Conservation (phyloP, 2,329 filamentous ascomycete genomes). For the Colletotrichum viniferum region DNA sequence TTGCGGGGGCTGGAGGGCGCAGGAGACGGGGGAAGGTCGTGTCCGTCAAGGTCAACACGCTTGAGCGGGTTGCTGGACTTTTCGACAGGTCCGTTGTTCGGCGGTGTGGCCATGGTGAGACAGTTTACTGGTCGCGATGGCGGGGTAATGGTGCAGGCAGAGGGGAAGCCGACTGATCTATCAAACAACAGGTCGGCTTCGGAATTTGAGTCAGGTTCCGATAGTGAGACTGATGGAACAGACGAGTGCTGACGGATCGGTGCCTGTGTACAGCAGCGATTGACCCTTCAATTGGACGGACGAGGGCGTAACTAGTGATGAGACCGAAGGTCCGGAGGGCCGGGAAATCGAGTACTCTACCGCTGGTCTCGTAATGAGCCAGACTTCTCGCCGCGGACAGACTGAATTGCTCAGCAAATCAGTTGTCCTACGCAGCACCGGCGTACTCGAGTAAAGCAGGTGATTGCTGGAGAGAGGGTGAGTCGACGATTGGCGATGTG, state of each 20-base stretch:
- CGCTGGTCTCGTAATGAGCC: conserved; percentile 24
- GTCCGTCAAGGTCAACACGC: conserved; percentile 79
- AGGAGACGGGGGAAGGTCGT: conserved; percentile 87
- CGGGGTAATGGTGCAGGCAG: not conserved
- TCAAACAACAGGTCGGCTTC: not conserved
- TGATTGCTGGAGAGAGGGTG: not conserved
- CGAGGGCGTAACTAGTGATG: not conserved
- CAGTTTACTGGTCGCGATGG: not conserved
- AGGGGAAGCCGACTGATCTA: not conserved
- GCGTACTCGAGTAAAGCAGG: conserved; percentile 22
- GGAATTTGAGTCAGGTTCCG: not conserved
- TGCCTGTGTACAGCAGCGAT: not conserved
- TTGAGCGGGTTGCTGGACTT: conserved; percentile 43
- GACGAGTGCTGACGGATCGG: not conserved
- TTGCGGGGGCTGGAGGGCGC: conserved; percentile 89
- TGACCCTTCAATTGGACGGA: not conserved
- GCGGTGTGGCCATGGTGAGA: conserved; percentile 19
- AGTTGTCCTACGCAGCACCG: conserved; percentile 22
- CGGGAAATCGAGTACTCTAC: conserved; percentile 18
- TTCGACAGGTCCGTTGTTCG: conserved; percentile 4
- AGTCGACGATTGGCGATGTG: not conserved
- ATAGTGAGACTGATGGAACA: not conserved
- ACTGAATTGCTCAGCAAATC: conserved; percentile 23
- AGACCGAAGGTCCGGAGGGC: not conserved
- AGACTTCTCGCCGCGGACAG: conserved; percentile 25